Evolutionary conservation across 2,329 filamentous ascomycete species (phyloP), one percentile per base, ranked within the genome.

Genomic region (Stromatinia cepivora): DNA sequence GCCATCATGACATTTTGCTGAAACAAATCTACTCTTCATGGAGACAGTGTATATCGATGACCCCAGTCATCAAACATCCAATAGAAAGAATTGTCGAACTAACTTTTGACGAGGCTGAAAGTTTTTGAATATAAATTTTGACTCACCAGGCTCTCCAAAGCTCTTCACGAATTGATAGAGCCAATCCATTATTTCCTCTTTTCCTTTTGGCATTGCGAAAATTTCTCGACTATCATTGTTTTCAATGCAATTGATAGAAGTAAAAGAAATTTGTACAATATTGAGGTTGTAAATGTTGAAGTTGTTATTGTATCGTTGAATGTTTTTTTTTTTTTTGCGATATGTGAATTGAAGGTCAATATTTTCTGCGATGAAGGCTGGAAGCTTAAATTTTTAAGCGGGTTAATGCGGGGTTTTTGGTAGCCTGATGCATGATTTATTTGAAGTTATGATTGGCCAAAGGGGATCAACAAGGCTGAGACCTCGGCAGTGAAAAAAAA

Each of bases 171-270:
- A 36, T 42, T 66, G 50, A 39, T 48, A 39, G 45, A 65, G 28
- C 67, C 67, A 69, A 57, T 57, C 53, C 34, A 69, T 69, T 46
- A 69, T 66, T 65, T 69, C 48, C 25, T 66, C 67, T 61, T 36
- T 58, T 50, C 50, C 63, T 66, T 66, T 42, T 25, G 28, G 8
- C 61, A 69, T 69, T 59, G 53, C 25, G 61, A 66, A 53, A 36
- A 59, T 3, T 8, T 52, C 50, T 69, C 52, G 31, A 54, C 10
- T 65, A 17, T 34, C 67, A 69, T 69, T 42, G 31, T 69, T n/a
- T 52, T 13, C 20, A 17, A 25, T n/a, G 10, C 50, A 48, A 59
- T 25, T 15, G n/a, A 65, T 15, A 25, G 28, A 34, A 39, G 42
- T 31, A 58, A 52, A 50, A 22, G 15, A 20, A 42, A 69, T 34